A percentile compares a stretch with the other conserved stretches of the same genome.
Evolutionary conservation across 768 basidiomycete genomes (phyloP).

Genomic region (Gymnopilus junonius): DNA sequence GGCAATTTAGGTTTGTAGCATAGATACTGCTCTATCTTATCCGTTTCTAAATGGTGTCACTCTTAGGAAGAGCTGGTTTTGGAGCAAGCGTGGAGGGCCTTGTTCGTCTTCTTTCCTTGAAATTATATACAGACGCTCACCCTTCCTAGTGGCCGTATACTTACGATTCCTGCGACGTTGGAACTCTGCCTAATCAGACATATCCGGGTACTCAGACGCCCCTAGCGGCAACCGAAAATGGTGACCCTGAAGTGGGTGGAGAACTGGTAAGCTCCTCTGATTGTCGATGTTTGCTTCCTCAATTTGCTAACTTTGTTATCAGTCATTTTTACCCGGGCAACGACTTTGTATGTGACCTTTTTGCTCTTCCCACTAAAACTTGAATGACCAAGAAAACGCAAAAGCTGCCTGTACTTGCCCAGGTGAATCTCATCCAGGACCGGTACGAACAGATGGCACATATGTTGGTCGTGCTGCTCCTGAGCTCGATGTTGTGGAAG

Average conservation of each 20-base stretch:
- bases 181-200: slow-evolving; percentile 80
- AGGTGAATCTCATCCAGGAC: slow-evolving; percentile 46
- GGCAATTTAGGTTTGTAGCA: slow-evolving; percentile 50
- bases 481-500: slow-evolving; percentile 72
- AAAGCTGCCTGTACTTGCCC: slow-evolving; percentile 44
- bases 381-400: too few relatives aligned
- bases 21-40: slow-evolving; percentile 40
- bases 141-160: slow-evolving; percentile 63
- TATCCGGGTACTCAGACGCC: slow-evolving; percentile 57
- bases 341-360: slow-evolving; percentile 31
- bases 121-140: neutral
- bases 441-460: slow-evolving; percentile 46
- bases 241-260: slow-evolving; percentile 44
- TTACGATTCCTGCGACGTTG: slow-evolving; percentile 78
- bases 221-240: slow-evolving; percentile 43
- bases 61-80: slow-evolving; percentile 61
- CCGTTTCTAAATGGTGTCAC: slow-evolving; percentile 10
- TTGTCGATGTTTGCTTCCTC: neutral
- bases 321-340: slow-evolving; percentile 75
- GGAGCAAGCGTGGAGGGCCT: slow-evolving; percentile 68
- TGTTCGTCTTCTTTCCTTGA: slow-evolving; percentile 35
- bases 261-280: slow-evolving; percentile 29
- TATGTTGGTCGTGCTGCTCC: slow-evolving; percentile 66
- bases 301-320: neutral
- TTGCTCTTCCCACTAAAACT: too few relatives aligned